Base-by-base conservation (phyloP, 176 grass and related monocot species). In the Oryza punctata region DNA sequence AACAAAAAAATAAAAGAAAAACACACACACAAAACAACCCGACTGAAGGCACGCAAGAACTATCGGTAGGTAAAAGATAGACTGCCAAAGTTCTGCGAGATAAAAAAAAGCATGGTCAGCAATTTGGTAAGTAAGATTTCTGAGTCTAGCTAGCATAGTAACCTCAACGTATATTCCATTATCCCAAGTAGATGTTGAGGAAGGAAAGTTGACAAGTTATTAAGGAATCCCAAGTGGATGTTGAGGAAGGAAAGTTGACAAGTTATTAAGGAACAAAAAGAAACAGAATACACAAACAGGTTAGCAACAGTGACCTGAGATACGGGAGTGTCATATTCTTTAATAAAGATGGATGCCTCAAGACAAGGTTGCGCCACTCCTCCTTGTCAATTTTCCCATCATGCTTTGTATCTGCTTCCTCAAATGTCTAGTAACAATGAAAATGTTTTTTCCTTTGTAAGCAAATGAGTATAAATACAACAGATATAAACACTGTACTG, bases 301-400 rank as follows among this genome's bases (percentile, higher is more conserved):
- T 65, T 28, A 73, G 7, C 57, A 66, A 72, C 60, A 85, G 65
- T 47, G 40, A 95, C 93, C 82, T 86, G 38, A 94, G 90, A 79
- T 92, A 94, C 23, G 87, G 84, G 30, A 94, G 84, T 18, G 92
- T 94, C 92, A 94, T 94, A 67, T 94, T 94, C 87, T 92, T 94
- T 57, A 94, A 79, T 76, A 94, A 80, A 82, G 92, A 94, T 77
- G 92, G 92, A 85, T 94, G 87, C 89, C 87, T 88, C 81, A 87
- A 69, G 52, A 90, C 92, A 87, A 94, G 89, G 73, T 43, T 89
- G 35, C 81, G 82, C 92, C 92, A 94, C 78, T 94, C 89, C 35
- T 94, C 89, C 72, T 92, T 94, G 78, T 94, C 89, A 5, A 94
- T 92, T 70, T 84, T 91, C 38, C 92, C 92, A 30, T 94, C 92